phyloP scores from a whole-genome alignment of 768 basidiomycete genomes.

The Cubamyces lactineus region DNA sequence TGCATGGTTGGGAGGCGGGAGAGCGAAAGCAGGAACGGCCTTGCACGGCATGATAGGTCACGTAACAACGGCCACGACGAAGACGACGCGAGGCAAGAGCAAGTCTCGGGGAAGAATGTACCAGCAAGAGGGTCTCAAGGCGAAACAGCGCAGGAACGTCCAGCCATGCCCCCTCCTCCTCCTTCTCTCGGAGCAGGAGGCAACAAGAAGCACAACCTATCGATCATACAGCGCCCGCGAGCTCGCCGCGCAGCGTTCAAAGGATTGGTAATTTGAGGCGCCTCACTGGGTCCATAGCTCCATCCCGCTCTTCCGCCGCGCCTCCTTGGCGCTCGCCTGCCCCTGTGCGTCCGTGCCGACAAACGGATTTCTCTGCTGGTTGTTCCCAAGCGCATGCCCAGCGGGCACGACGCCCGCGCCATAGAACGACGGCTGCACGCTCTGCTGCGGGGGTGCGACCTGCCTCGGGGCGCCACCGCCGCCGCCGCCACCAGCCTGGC shows the following conservation, averaged over 20 bases:
- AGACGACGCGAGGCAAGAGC: no score
- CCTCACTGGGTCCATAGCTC: slow-evolving; percentile 77
- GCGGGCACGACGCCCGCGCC: slow-evolving; percentile 58
- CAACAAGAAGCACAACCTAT: not conserved
- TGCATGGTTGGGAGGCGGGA: not conserved
- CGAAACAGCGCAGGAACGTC: not conserved
- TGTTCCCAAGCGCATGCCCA: slow-evolving; percentile 36
- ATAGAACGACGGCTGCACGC: slow-evolving; percentile 70
- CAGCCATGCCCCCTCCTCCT: no score
- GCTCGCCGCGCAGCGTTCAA: not conserved
- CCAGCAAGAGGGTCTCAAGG: not conserved
- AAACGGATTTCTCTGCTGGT: slow-evolving; percentile 44
- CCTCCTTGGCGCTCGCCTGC: slow-evolving; percentile 53
- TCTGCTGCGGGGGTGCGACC: slow-evolving; percentile 53
- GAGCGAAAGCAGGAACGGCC: not conserved
- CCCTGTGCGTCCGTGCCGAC: slow-evolving; percentile 36
- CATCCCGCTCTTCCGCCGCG: slow-evolving; percentile 63
- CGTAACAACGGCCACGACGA: not conserved
- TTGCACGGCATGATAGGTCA: not conserved
- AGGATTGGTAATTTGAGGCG: not conserved
- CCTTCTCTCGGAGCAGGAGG: no score
- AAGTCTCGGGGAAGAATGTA: not conserved
- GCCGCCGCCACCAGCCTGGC: slow-evolving; percentile 17
- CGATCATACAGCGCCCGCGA: slow-evolving; percentile 1
- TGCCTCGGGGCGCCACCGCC: slow-evolving; percentile 41